These are phyloP conservation scores for Exophiala phaeomuriformis DNA, from an alignment of 2,329 filamentous ascomycete species.

Conservation along the genomic window DNA sequence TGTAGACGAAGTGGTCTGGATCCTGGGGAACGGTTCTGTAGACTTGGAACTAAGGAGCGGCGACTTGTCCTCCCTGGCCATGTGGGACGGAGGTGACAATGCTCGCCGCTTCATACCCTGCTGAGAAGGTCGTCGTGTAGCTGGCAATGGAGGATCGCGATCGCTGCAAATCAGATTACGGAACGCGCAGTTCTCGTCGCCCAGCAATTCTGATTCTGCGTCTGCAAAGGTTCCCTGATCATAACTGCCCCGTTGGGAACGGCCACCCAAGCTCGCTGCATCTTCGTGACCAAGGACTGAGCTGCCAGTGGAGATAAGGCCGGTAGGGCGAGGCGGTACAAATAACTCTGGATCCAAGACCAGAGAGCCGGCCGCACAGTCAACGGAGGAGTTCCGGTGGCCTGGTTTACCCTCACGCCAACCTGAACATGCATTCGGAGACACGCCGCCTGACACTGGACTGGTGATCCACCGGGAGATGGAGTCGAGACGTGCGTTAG, in stretches of 20 bases:
- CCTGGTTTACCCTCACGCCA: constrained; percentile 38
- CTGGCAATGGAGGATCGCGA: constrained; percentile 30
- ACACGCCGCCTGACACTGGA: constrained; percentile 37
- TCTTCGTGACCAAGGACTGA: constrained; percentile 46
- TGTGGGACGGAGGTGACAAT: constrained; percentile 56
- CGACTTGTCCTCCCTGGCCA: constrained; percentile 32
- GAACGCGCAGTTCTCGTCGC: constrained; percentile 34
- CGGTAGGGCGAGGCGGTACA: constrained; percentile 30
- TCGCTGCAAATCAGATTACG: constrained; percentile 36
- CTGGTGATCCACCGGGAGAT: constrained; percentile 34
- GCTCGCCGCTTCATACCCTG: constrained; percentile 58
- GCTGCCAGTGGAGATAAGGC: constrained; percentile 43
- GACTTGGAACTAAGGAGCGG: constrained; percentile 25
- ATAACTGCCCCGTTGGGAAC: constrained; percentile 55
- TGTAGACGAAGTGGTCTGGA: constrained; percentile 28
- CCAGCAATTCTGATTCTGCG: constrained; percentile 37
- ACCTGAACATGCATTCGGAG: constrained; percentile 34
- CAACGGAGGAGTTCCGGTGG: constrained; percentile 39
- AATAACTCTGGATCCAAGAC: constrained; percentile 38
- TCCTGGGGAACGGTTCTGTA: constrained; percentile 10
- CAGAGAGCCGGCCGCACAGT: constrained; percentile 36
- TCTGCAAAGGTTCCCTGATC: constrained; percentile 52
- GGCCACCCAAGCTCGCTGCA: constrained; percentile 42
- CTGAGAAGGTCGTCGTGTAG: constrained; percentile 34
- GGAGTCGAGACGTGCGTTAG: constrained; percentile 16